Conservation (phyloP, 1,139 yeast genomes). For the Schwanniomyces etchellsii region DNA sequence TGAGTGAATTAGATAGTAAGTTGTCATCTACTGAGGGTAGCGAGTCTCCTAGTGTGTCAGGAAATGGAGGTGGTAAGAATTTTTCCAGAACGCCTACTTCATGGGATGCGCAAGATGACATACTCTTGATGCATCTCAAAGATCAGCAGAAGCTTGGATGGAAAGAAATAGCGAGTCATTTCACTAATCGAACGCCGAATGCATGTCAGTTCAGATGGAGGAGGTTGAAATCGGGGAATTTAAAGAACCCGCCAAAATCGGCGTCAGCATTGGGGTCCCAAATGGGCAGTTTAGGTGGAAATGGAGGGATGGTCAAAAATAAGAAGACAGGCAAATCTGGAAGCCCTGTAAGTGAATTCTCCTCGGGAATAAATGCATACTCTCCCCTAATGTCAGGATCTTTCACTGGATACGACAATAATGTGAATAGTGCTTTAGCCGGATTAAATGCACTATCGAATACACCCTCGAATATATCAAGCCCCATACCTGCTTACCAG, state of each 20-base stretch:
- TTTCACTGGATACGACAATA: conserved; percentile 41
- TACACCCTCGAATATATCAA: conserved; percentile 28
- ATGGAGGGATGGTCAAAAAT: conserved; percentile 13
- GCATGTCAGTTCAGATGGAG: conserved; percentile 82
- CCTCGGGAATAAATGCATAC: conserved; percentile 26
- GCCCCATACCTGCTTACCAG: conserved; percentile 21
- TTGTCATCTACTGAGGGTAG: background rate
- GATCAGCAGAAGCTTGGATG: conserved; percentile 70
- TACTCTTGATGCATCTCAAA: conserved; percentile 60
- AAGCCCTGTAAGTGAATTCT: conserved; percentile 3
- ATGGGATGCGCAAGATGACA: conserved; percentile 74
- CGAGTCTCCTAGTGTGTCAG: background rate
- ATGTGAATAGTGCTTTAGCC: conserved; percentile 40
- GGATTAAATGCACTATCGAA: conserved; percentile 42
- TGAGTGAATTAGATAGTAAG: background rate
- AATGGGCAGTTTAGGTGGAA: conserved; percentile 3
- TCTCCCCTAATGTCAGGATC: conserved; percentile 34
- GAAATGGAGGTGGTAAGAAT: conserved; percentile 11
- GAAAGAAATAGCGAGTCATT: conserved; percentile 70
- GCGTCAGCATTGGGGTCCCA: conserved; percentile 19
- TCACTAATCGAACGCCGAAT: conserved; percentile 65
- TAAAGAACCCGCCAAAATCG: conserved; percentile 51
- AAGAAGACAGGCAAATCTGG: conserved; percentile 11
- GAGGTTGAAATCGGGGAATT: conserved; percentile 58
- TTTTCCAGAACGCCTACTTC: conserved; percentile 55